phyloP scores from a whole-genome alignment of 805 yeast species.

The Tetrapisispora fleetii region DNA sequence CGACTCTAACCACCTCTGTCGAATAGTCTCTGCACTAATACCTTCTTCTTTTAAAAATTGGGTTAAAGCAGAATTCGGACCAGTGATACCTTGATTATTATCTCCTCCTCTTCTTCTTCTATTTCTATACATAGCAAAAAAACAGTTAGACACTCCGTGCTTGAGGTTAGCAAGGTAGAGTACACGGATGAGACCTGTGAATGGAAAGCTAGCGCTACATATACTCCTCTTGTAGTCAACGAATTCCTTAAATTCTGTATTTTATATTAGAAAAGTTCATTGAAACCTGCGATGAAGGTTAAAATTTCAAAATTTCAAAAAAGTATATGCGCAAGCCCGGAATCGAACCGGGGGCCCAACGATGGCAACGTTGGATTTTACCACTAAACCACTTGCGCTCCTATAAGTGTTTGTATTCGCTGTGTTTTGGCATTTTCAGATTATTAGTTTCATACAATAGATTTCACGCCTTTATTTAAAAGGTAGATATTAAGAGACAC shows the following conservation, averaged over 20 bases:
- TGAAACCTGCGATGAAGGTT: neutral
- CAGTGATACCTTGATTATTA: constrained; percentile 29
- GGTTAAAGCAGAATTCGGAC: constrained; percentile 79
- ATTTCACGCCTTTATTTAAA: too few species aligned
- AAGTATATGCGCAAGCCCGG: constrained; percentile 2
- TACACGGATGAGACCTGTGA: too few species aligned
- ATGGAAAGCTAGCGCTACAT: neutral
- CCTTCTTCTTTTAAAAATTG: constrained; percentile 85
- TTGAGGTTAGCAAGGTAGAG: too few species aligned
- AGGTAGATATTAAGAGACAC: too few species aligned
- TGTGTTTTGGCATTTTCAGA: too few species aligned
- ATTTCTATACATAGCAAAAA: constrained; percentile 19
- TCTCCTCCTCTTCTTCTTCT: constrained; percentile 17
- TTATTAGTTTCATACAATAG: too few species aligned
- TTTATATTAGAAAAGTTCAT: neutral
- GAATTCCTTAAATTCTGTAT: neutral
- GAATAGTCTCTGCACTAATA: constrained; percentile 70
- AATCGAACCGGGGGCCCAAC: constrained; percentile 2
- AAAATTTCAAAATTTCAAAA: neutral
- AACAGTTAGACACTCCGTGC: too few species aligned
- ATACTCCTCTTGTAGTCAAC: neutral
- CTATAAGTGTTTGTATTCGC: neutral
- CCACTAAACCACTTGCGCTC: neutral
- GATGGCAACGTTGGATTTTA: constrained; percentile 1
- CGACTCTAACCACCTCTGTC: constrained; percentile 36